These are phyloP conservation scores for Nannochloropsis oceanica DNA, from an alignment of 108 stramenopile species.

Conservation along the genomic window DNA sequence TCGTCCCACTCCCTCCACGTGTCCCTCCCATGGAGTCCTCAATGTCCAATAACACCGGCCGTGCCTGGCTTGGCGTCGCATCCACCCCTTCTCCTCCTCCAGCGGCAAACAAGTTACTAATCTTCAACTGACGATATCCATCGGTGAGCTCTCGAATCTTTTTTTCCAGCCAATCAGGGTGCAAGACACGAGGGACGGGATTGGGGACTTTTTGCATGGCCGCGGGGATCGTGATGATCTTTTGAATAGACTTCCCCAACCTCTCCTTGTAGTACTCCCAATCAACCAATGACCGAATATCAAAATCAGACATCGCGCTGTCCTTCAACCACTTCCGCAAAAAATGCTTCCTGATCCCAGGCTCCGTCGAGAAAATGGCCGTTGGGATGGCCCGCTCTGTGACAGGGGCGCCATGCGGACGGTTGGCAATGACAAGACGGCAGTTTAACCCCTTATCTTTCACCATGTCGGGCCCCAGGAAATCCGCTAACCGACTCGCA, in stretches of 20 bases:
- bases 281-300: slow-evolving; percentile 80
- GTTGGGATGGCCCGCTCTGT: slow-evolving; percentile 90
- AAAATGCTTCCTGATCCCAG: slow-evolving; percentile 65
- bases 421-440: slow-evolving; percentile 85
- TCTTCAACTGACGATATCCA: slow-evolving; percentile 64
- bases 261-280: slow-evolving; percentile 95
- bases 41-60: background rate
- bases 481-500: slow-evolving; percentile 85
- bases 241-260: slow-evolving; percentile 84
- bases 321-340: slow-evolving; percentile 85
- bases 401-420: slow-evolving; percentile 85
- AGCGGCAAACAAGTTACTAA: slow-evolving; percentile 53
- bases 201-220: slow-evolving; percentile 83
- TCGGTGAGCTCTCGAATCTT: slow-evolving; percentile 66
- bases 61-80: background rate
- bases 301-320: slow-evolving; percentile 64
- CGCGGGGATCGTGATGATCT: slow-evolving; percentile 98
- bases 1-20: background rate
- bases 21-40: background rate
- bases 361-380: slow-evolving; percentile 83
- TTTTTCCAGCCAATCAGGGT: slow-evolving; percentile 83
- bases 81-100: background rate
- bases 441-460: slow-evolving; percentile 95
- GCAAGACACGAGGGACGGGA: slow-evolving; percentile 80
- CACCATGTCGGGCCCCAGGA: slow-evolving; percentile 92